Evolutionary conservation across 495 filamentous ascomycete genomes (phyloP), one percentile per base, ranked within the genome.

Genomic region (Penicillium mononematosum): DNA sequence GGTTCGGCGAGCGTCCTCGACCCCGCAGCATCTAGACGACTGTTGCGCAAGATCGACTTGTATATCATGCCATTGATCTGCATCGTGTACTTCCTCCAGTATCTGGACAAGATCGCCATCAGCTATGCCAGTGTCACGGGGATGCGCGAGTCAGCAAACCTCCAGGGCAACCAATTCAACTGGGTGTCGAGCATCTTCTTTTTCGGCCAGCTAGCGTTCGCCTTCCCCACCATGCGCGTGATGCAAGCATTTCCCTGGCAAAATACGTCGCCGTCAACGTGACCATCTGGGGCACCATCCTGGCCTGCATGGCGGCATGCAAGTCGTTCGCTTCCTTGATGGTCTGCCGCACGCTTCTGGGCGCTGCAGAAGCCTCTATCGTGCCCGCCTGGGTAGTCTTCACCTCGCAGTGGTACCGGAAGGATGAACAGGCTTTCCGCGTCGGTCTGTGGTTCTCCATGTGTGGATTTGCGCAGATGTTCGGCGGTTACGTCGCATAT

Each of bases 281-380:
- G 32, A 64, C 70, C 0, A 61, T 79, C 48, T 86, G 81, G 83
- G 81, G 71, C 54, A 74, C 85, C 22, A 79, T 84, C 6, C 81
- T 82, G 38, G 70, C 78, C 1, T 76, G 73, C 45, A 81, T 78
- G 48, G 81, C 83, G 0, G 74, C 75, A 2, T 77, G 77, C 43
- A 62, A 74, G 38, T 71, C 68, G 50, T 85, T 81, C 59, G 49
- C 47, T 2, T 49, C 60, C 16, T 53, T 78, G 29, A 58, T 76
- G 4, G 69, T 62, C 53, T 70, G 77, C 8, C 75, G 85, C 6
- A 79, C 83, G 59, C 81, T 88, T 51, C 67, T 85, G 1, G 85
- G 85, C 20, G 66, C 83, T 38, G 85, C 85, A 45, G 85, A 86
- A 73, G 79, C 83, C 19, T 75, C 80, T 20, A 78, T 85, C 50